These are phyloP conservation scores for Calendula officinalis DNA, from an alignment of 129 eudicot species.

Conservation along the genomic window DNA sequence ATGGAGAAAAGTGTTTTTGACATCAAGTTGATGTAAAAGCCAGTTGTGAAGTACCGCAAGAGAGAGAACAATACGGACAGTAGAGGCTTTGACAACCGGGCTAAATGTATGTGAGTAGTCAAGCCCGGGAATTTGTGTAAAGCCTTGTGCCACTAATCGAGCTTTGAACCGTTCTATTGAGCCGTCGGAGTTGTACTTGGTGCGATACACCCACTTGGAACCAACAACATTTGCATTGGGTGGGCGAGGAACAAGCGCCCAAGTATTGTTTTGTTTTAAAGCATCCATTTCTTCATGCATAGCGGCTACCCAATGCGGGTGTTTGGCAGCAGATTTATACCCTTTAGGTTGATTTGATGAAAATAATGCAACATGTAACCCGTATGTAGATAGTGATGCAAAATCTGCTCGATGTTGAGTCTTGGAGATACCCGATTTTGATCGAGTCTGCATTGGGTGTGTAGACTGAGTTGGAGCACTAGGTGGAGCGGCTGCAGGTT, in stretches of 20 bases:
- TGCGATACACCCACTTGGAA: no score
- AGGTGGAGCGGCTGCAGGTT: background rate
- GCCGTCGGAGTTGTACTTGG: background rate
- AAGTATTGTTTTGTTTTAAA: background rate
- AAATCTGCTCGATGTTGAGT: background rate
- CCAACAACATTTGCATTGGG: no score
- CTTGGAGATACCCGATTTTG: slow-evolving; percentile 3
- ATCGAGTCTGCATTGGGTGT: slow-evolving; percentile 1
- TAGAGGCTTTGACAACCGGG: background rate
- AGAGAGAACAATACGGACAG: background rate
- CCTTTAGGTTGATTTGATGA: background rate
- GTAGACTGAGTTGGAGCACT: background rate
- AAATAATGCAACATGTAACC: background rate
- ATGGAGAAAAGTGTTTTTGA: no score
- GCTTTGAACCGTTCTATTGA: background rate
- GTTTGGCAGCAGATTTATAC: background rate
- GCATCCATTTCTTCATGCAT: slow-evolving; percentile 4
- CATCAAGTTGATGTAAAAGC: background rate
- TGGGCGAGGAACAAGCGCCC: background rate
- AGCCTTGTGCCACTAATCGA: background rate
- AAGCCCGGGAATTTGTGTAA: background rate
- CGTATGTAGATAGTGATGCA: background rate
- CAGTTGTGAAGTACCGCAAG: background rate
- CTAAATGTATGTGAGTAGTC: background rate
- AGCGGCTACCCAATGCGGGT: background rate